Percentiles rank a stretch among this genome's conserved stretches.
Conservation (phyloP, 2,329 filamentous ascomycete genomes). For the Exophiala calicioides region DNA sequence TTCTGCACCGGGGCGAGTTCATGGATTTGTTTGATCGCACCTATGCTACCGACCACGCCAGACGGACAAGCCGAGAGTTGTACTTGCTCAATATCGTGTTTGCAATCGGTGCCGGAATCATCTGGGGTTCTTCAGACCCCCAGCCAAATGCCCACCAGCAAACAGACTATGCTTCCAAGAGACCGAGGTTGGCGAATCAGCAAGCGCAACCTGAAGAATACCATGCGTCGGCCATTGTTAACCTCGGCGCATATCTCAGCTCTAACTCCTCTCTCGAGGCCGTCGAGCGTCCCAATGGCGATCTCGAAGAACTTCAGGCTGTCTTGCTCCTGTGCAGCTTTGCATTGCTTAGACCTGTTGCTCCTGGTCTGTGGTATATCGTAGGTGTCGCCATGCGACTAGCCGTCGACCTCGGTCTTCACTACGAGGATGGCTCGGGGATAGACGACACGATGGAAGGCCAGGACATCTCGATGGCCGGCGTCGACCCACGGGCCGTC, state of each 20-base stretch:
- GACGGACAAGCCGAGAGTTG: constrained; percentile 74
- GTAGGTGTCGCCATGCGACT: constrained; percentile 88
- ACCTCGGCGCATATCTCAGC: constrained; percentile 79
- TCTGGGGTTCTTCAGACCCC: constrained; percentile 54
- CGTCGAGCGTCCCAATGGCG: constrained; percentile 72
- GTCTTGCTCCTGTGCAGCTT: constrained; percentile 88
- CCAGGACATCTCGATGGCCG: constrained; percentile 3
- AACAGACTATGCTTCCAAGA: constrained; percentile 40
- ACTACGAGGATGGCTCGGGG: constrained; percentile 83
- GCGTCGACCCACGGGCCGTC: constrained; percentile 32
- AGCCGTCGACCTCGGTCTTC: constrained; percentile 86
- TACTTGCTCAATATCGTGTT: constrained; percentile 97
- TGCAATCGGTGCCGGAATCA: constrained; percentile 91
- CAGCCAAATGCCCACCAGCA: constrained; percentile 34
- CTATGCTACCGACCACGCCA: constrained; percentile 68
- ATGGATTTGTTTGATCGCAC: constrained; percentile 83
- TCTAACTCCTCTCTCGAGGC: constrained; percentile 62
- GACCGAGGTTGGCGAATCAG: constrained; percentile 58
- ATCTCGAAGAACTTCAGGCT: constrained; percentile 89
- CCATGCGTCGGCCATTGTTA: constrained; percentile 89
- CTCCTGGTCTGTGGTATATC: constrained; percentile 95
- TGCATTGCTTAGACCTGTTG: constrained; percentile 84
- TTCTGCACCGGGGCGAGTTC: constrained; percentile 85
- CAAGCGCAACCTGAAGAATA: constrained; percentile 89
- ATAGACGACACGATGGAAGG: constrained; percentile 51